Base-by-base conservation (phyloP, 2,329 filamentous ascomycete species). In the Diplocarpon rosae region DNA sequence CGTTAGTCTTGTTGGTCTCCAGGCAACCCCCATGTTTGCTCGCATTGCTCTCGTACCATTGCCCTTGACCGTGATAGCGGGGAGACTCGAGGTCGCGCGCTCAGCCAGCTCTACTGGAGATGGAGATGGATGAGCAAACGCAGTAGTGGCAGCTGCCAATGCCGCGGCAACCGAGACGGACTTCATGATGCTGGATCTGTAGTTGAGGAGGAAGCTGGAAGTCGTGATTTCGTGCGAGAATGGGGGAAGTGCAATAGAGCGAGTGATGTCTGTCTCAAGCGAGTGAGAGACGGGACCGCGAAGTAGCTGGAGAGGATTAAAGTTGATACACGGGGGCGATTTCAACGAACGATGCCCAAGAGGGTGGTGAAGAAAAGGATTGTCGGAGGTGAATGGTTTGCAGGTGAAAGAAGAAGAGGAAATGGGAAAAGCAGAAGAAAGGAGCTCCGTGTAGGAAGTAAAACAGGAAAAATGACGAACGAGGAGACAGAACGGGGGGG, bases 61-160 rank as follows among this genome's bases (percentile, higher is more conserved):
- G 47, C 59, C 59, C 45, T 59, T 59, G 33, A 56, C 53, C 11
- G 58, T 59, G 39, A 59, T 52, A 10, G 58, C 32, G 16, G 54
- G 47, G 1, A 59, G 39, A 33, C 20, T 24, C 6, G 55, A 43
- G 3, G 56, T 52, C 16, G 51, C 53, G 49, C 55, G 42, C 30
- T 50, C 37, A 30, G 37, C 46, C 20, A 56, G 31, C 37, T 51
- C 47, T 15, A 51, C 50, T 3, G 46, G 51, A 15, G 51, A 50
- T 3, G 46, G 51, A 15, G 51, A 50, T 14, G 58, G 49, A 20
- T 43, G 28, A 29, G 49, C 47, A n/a, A 46, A 39, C 15, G 45
- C 56, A 17, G 50, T 44, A 20, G 49, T 43, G 15, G 47, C 53
- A 30, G 48, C 58, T 46, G 57, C 56, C 42, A 61, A 51, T 32